phyloP scores from a whole-genome alignment of 148 eudicot genomes.

The Rhododendron ovatum region DNA sequence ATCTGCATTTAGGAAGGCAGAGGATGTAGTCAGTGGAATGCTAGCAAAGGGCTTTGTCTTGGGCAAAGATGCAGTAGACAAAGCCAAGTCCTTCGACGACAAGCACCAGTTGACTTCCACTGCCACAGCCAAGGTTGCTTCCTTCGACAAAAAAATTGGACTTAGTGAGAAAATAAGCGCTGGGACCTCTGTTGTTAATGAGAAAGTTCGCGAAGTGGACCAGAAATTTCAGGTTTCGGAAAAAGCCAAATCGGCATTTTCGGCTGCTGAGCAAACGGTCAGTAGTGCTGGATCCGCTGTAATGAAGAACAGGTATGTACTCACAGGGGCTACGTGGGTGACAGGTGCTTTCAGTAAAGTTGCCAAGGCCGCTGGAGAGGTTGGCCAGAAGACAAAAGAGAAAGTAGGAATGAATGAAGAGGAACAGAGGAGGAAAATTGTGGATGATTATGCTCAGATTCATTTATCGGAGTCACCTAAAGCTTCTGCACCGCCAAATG shows the following conservation, averaged over 20 bases:
- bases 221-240: conserved; percentile 87
- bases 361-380: conserved; percentile 85
- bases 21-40: conserved; percentile 90
- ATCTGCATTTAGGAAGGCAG: conserved; percentile 79
- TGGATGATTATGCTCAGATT: conserved; percentile 68
- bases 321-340: conserved; percentile 77
- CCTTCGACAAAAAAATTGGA: conserved; percentile 82
- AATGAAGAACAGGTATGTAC: conserved; percentile 88
- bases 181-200: conserved; percentile 79
- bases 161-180: conserved; percentile 75
- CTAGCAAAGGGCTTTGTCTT: conserved; percentile 88
- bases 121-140: conserved; percentile 75
- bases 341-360: conserved; percentile 76
- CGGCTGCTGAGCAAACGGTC: conserved; percentile 78
- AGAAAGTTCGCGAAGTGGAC: conserved; percentile 81
- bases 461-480: conserved; percentile 78
- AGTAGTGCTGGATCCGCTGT: conserved; percentile 79
- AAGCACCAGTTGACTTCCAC: conserved; percentile 80
- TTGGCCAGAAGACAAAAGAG: conserved; percentile 82
- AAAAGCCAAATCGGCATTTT: conserved; percentile 75
- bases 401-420: conserved; percentile 75
- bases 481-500: conserved; percentile 33
- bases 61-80: conserved; percentile 87
- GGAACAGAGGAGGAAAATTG: conserved; percentile 70
- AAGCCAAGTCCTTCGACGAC: conserved; percentile 89